These are phyloP conservation scores for Parastagonospora nodorum DNA, from an alignment of 2,329 filamentous ascomycete species.

Conservation along the genomic window DNA sequence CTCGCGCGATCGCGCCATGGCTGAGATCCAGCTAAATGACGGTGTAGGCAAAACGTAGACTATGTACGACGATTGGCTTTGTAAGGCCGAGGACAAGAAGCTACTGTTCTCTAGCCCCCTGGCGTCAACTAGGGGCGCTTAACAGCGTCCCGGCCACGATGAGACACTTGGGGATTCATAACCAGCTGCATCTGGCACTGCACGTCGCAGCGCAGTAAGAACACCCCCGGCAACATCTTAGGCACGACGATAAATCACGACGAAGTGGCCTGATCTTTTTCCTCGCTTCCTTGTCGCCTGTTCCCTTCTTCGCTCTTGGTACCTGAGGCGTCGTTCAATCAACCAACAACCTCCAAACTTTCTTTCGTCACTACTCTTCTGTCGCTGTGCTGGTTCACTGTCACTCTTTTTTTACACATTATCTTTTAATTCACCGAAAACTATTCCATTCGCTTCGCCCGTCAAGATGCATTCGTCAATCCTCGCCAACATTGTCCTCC, in stretches of 20 bases:
- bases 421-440: slow-evolving; percentile 1
- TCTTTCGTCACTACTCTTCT: slow-evolving; percentile 22
- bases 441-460: neutral
- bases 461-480: slow-evolving; percentile 32
- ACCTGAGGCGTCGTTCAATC: slow-evolving; percentile 22
- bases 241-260: slow-evolving; percentile 36
- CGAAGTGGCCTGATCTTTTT: slow-evolving; percentile 38
- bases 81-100: slow-evolving; percentile 3
- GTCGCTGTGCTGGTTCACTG: slow-evolving; percentile 40
- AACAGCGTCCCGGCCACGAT: slow-evolving; percentile 22
- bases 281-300: slow-evolving; percentile 22
- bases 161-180: slow-evolving; percentile 36
- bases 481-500: slow-evolving; percentile 31
- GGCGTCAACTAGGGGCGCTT: slow-evolving; percentile 27
- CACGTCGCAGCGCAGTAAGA: slow-evolving; percentile 38
- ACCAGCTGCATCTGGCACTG: slow-evolving; percentile 29
- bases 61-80: slow-evolving; percentile 13
- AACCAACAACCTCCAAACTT: slow-evolving; percentile 9
- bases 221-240: slow-evolving; percentile 20
- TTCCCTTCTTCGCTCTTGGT: slow-evolving; percentile 19
- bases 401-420: slow-evolving; percentile 19
- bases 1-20: slow-evolving; percentile 8
- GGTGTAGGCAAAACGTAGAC: neutral
- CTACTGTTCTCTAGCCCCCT: neutral
- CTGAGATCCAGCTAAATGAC: neutral